phyloP scores from a whole-genome alignment of 352 stramenopile genomes.

The Hyaloperonospora brassicae region DNA sequence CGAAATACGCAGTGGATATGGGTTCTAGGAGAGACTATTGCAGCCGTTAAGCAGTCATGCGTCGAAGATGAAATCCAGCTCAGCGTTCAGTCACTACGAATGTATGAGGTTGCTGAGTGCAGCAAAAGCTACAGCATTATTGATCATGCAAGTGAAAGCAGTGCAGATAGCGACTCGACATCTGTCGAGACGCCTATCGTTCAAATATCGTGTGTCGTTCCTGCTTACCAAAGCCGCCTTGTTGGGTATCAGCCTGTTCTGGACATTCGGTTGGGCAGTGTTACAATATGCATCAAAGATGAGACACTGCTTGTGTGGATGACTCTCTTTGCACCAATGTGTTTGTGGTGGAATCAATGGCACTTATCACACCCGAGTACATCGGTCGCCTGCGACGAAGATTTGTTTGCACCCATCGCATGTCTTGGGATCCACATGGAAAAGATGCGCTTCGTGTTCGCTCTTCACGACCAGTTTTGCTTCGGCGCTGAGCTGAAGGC shows the following conservation, averaged over 20 bases:
- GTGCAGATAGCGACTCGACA: constrained; percentile 5
- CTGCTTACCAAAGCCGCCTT: constrained; percentile 72
- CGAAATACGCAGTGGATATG: constrained; percentile 42
- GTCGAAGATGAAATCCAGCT: constrained; percentile 78
- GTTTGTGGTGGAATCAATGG: constrained; percentile 82
- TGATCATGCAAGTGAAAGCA: constrained; percentile 14
- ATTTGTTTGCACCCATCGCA: constrained; percentile 58
- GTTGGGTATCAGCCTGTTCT: constrained; percentile 65
- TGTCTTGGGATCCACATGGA: constrained; percentile 43
- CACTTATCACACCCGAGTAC: constrained; percentile 64
- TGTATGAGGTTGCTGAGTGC: constrained; percentile 40
- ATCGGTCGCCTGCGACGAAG: constrained; percentile 33
- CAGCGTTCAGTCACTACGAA: constrained; percentile 41
- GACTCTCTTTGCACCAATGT: constrained; percentile 67
- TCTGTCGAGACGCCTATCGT: constrained; percentile 27
- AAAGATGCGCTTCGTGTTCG: constrained; percentile 44
- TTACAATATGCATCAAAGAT: constrained; percentile 61
- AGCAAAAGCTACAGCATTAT: constrained; percentile 37
- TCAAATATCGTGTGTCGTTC: constrained; percentile 54
- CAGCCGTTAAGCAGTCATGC: constrained; percentile 70
- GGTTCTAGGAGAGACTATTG: constrained; percentile 40
- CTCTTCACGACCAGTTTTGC: constrained; percentile 49
- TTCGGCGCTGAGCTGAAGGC: constrained; percentile 40
- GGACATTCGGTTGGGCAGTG: constrained; percentile 39
- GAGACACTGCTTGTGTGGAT: constrained; percentile 72